Percentiles rank a stretch among this genome's conserved stretches.
Evolutionary conservation across 2,329 filamentous ascomycete species (phyloP).

Genomic region (Meredithiella fracta): DNA sequence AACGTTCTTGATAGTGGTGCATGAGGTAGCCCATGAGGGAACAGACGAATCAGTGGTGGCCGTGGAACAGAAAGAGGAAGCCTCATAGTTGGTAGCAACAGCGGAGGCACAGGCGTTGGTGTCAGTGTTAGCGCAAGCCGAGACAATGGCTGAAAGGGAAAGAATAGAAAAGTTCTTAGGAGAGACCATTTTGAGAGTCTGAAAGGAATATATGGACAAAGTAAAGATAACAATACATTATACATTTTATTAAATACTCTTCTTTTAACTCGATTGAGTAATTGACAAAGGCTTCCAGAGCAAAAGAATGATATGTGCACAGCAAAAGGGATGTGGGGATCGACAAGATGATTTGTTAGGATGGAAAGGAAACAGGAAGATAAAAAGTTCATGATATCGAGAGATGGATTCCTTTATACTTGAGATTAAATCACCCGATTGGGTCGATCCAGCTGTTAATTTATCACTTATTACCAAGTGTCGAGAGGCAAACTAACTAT

Average conservation of each 20-base stretch:
- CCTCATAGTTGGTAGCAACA: slow-evolving; percentile 14
- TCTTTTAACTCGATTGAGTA: background rate
- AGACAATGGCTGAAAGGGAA: slow-evolving; percentile 9
- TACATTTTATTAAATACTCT: too few species aligned
- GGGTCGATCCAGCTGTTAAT: too few species aligned
- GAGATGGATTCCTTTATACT: too few species aligned
- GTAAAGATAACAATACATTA: background rate
- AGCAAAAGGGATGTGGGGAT: slow-evolving; percentile 3
- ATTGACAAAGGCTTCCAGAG: slow-evolving; percentile 12
- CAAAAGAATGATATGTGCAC: slow-evolving; percentile 8
- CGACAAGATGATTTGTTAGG: slow-evolving; percentile 2
- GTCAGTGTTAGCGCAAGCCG: slow-evolving; percentile 10
- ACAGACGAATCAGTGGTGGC: slow-evolving; percentile 19
- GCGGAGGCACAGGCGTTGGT: slow-evolving; percentile 17
- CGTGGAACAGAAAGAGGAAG: slow-evolving; percentile 16
- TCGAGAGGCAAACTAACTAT: too few species aligned
- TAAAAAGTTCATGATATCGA: background rate
- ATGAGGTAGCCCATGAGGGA: slow-evolving; percentile 20
- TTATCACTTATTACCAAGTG: too few species aligned
- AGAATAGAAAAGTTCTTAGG: slow-evolving; percentile 6
- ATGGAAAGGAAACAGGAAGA: slow-evolving; percentile 3
- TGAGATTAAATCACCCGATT: background rate
- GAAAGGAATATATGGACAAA: background rate
- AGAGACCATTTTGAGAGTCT: slow-evolving; percentile 12
- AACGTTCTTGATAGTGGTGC: slow-evolving; percentile 19